Evolutionary conservation across 345 rosid genomes (phyloP).

Genomic region (Salix viminalis): DNA sequence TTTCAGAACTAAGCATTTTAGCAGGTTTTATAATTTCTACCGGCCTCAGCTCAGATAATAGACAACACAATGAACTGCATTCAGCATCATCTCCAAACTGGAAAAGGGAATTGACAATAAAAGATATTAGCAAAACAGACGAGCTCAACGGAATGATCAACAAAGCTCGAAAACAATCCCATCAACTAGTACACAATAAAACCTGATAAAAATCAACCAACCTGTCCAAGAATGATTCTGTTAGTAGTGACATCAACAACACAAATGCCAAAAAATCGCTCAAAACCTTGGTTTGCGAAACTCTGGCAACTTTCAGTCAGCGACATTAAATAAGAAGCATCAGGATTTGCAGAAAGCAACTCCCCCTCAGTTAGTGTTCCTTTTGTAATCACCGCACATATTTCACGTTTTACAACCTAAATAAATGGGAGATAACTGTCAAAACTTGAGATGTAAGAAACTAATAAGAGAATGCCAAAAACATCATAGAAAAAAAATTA

Average conservation of each 20-base stretch:
- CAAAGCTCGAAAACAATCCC: background rate
- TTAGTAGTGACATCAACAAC: conserved; percentile 85
- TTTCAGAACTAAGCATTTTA: conserved; percentile 58
- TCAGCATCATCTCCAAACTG: conserved; percentile 84
- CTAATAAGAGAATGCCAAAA: background rate
- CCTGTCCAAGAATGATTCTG: conserved; percentile 86
- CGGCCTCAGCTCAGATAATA: conserved; percentile 82
- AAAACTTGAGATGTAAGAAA: conserved; percentile 5
- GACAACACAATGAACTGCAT: conserved; percentile 67
- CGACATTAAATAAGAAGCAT: conserved; percentile 85
- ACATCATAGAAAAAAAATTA: background rate
- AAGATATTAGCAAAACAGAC: background rate
- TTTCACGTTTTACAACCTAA: conserved; percentile 96
- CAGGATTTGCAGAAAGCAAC: conserved; percentile 74
- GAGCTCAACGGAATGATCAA: background rate
- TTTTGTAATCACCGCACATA: conserved; percentile 86
- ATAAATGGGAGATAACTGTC: conserved; percentile 23
- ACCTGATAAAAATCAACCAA: conserved; percentile 21
- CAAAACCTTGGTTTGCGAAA: conserved; percentile 29
- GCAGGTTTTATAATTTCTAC: conserved; percentile 92
- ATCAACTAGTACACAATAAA: background rate
- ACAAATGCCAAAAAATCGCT: conserved; percentile 68
- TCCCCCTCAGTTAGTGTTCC: conserved; percentile 95
- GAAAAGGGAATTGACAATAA: conserved; percentile 17
- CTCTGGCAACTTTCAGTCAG: conserved; percentile 56